Evolutionary conservation across 345 rosid species (phyloP).

Genomic region (Populus deltoides): DNA sequence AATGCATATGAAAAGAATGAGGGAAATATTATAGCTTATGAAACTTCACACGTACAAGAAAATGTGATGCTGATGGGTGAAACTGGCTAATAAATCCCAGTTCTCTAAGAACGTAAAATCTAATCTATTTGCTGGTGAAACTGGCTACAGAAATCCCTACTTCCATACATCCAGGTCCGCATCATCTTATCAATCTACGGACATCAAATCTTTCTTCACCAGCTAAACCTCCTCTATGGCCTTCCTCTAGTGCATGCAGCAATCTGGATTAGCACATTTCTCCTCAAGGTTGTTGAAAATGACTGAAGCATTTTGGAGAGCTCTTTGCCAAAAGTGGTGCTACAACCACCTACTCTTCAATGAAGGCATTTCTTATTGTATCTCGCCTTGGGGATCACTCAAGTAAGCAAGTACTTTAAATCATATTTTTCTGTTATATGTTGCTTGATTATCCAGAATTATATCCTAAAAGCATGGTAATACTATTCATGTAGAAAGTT

Average conservation of each 20-base stretch:
- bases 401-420: background rate
- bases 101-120: background rate
- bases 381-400: background rate
- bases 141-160: background rate
- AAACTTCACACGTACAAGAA: background rate
- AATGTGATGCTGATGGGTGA: background rate
- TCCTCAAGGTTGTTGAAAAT: background rate
- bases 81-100: background rate
- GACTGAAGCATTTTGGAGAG: background rate
- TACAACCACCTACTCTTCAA: background rate
- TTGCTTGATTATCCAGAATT: background rate
- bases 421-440: background rate
- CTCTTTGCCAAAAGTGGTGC: background rate
- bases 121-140: background rate
- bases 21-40: background rate
- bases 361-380: background rate
- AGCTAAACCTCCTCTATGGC: background rate
- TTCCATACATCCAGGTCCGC: background rate
- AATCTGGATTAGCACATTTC: background rate
- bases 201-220: background rate
- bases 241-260: background rate
- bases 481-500: background rate
- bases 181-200: background rate
- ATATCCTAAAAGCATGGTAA: background rate
- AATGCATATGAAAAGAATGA: constrained; percentile 2